Evolutionary conservation across 805 yeast genomes (phyloP), one percentile per base, ranked within the genome.

Genomic region (Jamesozyma piceae): DNA sequence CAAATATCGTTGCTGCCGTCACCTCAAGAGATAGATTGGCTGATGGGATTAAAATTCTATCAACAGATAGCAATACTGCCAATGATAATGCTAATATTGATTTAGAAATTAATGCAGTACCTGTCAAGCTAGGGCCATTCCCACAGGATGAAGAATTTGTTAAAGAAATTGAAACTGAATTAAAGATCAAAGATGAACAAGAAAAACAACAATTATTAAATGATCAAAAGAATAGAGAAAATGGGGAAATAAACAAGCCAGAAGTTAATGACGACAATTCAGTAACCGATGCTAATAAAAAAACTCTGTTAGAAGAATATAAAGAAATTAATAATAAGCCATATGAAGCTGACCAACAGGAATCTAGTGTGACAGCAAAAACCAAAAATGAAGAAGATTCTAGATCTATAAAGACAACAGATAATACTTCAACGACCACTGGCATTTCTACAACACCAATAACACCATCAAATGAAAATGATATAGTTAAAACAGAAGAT

Each of bases 61-160:
- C 51, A 8, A 35, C 29, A 18, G 51, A 45, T 33, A 40, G 39
- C 24, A 67, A 64, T 41, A 24, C 28, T 8, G 61, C 60, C 18
- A 51, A 62, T 30, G 65, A 62, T 5, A 49, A 53, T 9, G 54
- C 49, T 4, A 54, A 49, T 30, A 47, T 49, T 3, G 58, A 53
- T 21, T 46, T 56, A 1, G 64, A 62, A 37, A 43, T 55, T 2
- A 60, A 57, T 29, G 50, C 60, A 6, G 52, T 49, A 22, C 76
- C 82, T 1, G 85, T 92, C 5, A 80, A 78, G 54, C 68, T 92
- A 37, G 97, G 97, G 2, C 77, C 77, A 46, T 68, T 83, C 53
- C 98, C 97, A 15, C 67, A 81, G 58, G 97, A 89, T 48, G 80
- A 87, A 9, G 95, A 87, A 37, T 84, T 83, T 51, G 72, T 77